Conservation (phyloP, 768 basidiomycete genomes). For the Termitomyces bulborhizus region DNA sequence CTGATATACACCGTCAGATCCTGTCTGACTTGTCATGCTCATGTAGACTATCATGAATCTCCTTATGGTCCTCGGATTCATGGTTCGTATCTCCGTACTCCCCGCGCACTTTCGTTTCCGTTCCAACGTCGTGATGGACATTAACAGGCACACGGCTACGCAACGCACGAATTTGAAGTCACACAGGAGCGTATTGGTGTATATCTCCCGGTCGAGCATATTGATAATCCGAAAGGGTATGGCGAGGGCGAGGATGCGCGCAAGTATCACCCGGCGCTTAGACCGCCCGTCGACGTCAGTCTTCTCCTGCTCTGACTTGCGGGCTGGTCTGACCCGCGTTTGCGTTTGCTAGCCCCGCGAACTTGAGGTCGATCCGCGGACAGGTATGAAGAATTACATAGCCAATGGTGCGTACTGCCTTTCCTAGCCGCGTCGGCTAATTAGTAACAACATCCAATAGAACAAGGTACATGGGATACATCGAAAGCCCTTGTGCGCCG, state of each 20-base stretch:
- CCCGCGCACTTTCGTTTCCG: no score
- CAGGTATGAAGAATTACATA: constrained; percentile 96
- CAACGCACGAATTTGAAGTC: constrained; percentile 81
- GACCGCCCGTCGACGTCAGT: constrained; percentile 75
- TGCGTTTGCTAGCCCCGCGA: constrained; percentile 55
- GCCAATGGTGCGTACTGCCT: constrained; percentile 51
- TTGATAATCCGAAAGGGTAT: constrained; percentile 91
- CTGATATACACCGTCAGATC: not conserved
- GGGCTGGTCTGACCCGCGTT: not conserved
- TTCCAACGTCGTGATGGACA: no score
- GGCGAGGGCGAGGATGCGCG: constrained; percentile 81
- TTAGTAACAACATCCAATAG: constrained; percentile 14
- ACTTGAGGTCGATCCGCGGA: constrained; percentile 75
- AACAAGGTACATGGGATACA: constrained; percentile 81
- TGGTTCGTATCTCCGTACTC: constrained; percentile 36
- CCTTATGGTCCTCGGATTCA: constrained; percentile 86
- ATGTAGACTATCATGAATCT: constrained; percentile 83
- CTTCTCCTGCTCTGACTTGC: not conserved
- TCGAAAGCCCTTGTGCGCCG: constrained; percentile 74
- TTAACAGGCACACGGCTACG: constrained; percentile 68
- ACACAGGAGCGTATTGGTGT: constrained; percentile 75
- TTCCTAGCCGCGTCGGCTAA: no score
- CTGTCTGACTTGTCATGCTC: not conserved
- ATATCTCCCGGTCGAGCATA: constrained; percentile 87
- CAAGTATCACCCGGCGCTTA: constrained; percentile 66